A percentile compares a stretch with the other conserved stretches of the same genome.
phyloP scores from a whole-genome alignment of 257 asterid genomes.

The Plectranthus barbatus region DNA sequence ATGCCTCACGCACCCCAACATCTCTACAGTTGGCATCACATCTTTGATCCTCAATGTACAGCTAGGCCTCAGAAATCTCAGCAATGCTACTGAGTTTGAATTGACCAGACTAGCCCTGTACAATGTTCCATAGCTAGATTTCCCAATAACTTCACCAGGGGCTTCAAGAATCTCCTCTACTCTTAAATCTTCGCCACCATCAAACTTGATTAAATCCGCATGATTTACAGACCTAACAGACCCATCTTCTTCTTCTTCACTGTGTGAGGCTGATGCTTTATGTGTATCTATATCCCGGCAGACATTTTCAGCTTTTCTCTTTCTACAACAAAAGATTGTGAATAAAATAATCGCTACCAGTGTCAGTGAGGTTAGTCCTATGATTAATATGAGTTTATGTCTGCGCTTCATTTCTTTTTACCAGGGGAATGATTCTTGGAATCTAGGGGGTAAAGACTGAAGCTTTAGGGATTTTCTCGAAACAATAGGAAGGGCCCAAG shows the following conservation, averaged over 20 bases:
- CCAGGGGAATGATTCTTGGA: not conserved
- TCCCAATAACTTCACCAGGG: slow-evolving; percentile 78
- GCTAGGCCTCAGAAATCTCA: slow-evolving; percentile 76
- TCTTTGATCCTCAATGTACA: slow-evolving; percentile 60
- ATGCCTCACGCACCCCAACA: slow-evolving; percentile 64
- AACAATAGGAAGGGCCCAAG: not conserved
- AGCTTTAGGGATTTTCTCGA: not conserved
- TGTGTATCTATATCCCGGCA: slow-evolving; percentile 17
- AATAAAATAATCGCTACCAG: slow-evolving; percentile 20
- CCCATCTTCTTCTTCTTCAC: slow-evolving; percentile 32
- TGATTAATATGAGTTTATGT: slow-evolving; percentile 31
- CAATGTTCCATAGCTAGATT: slow-evolving; percentile 65
- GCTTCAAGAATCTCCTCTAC: slow-evolving; percentile 60
- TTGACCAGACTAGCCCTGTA: slow-evolving; percentile 62
- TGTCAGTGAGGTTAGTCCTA: slow-evolving; percentile 26
- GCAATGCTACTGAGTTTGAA: slow-evolving; percentile 38
- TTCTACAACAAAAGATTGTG: slow-evolving; percentile 28
- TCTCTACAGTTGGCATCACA: slow-evolving; percentile 42
- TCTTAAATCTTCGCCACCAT: slow-evolving; percentile 51
- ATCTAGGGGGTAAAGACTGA: slow-evolving; percentile 21
- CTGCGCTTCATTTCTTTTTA: slow-evolving; percentile 37
- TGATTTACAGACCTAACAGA: not conserved
- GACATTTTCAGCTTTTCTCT: slow-evolving; percentile 12
- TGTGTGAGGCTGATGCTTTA: slow-evolving; percentile 31
- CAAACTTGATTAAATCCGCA: slow-evolving; percentile 49